phyloP scores from a whole-genome alignment of 78 protist species.

The Goniomonas avonlea region DNA sequence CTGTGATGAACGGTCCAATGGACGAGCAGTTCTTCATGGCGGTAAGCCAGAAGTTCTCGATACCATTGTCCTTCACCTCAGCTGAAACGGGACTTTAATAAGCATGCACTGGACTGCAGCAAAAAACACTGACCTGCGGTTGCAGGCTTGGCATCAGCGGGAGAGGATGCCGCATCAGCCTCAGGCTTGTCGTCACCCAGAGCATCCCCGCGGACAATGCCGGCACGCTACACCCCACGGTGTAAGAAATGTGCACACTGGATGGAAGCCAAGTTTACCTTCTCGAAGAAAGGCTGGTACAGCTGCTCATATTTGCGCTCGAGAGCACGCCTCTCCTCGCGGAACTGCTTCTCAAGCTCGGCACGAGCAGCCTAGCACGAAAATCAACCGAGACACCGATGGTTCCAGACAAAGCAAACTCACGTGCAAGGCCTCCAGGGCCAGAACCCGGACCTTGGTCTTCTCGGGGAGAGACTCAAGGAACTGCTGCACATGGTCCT shows the following conservation, averaged over 20 bases:
- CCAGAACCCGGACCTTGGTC: constrained; percentile 13
- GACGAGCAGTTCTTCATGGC: constrained; percentile 27
- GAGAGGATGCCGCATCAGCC: not conserved
- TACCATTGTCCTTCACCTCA: constrained; percentile 3
- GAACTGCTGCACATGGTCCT: not conserved
- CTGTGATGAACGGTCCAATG: constrained; percentile 22
- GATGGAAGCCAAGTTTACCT: not conserved
- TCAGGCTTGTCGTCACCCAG: constrained; percentile 21
- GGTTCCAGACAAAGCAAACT: not conserved
- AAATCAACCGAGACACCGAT: not conserved
- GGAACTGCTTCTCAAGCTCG: not conserved
- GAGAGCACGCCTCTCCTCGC: constrained; percentile 6
- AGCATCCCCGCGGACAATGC: not conserved
- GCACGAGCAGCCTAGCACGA: not conserved
- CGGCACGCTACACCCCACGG: not conserved
- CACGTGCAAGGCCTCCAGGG: constrained; percentile 9
- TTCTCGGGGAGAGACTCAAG: constrained; percentile 18
- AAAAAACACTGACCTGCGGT: too few relatives aligned
- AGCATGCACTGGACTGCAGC: too few relatives aligned
- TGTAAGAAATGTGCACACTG: not conserved
- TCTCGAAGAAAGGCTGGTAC: not conserved
- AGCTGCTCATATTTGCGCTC: constrained; percentile 5
- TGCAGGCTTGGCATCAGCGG: too few relatives aligned
- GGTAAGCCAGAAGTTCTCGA: constrained; percentile 53
- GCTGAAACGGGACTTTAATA: not conserved